Conservation (phyloP, 2,329 filamentous ascomycete species). For the Penicillium sp. region DNA sequence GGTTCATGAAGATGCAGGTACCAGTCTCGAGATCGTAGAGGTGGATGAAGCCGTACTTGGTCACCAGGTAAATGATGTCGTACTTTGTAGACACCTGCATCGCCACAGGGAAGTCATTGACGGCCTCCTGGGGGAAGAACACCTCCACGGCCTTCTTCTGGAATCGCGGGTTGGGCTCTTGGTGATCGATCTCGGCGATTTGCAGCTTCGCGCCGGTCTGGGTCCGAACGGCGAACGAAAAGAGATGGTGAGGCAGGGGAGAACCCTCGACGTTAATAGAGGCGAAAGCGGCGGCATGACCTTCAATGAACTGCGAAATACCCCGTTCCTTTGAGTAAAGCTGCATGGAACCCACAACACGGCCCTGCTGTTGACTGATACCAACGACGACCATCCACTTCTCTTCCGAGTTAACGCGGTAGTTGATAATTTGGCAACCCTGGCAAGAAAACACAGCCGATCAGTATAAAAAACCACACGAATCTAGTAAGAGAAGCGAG, state of each 20-base stretch:
- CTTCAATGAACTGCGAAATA: slow-evolving; percentile 97
- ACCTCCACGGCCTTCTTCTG: slow-evolving; percentile 96
- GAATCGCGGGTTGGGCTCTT: slow-evolving; percentile 83
- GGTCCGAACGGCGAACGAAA: slow-evolving; percentile 92
- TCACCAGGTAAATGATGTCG: slow-evolving; percentile 94
- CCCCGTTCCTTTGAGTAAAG: slow-evolving; percentile 94
- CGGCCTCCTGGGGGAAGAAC: slow-evolving; percentile 93
- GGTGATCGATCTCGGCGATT: slow-evolving; percentile 95
- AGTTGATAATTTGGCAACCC: slow-evolving; percentile 99
- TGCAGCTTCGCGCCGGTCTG: slow-evolving; percentile 91
- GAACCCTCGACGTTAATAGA: slow-evolving; percentile 86
- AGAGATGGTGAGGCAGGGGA: slow-evolving; percentile 87
- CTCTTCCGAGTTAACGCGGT: slow-evolving; percentile 89
- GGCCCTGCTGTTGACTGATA: slow-evolving; percentile 88
- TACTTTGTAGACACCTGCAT: slow-evolving; percentile 98
- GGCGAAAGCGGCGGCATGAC: slow-evolving; percentile 92
- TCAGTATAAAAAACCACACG: background rate
- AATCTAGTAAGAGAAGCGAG: slow-evolving; percentile 14
- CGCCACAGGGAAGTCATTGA: slow-evolving; percentile 95
- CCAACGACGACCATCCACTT: slow-evolving; percentile 99
- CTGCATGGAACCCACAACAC: slow-evolving; percentile 95
- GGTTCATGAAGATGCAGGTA: slow-evolving; percentile 98
- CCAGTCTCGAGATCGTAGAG: slow-evolving; percentile 96
- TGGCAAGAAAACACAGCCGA: slow-evolving; percentile 37
- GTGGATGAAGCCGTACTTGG: slow-evolving; percentile 98